phyloP scores from a whole-genome alignment of 1,139 yeast genomes.

The Lodderomyces pseudojiufengensis region DNA sequence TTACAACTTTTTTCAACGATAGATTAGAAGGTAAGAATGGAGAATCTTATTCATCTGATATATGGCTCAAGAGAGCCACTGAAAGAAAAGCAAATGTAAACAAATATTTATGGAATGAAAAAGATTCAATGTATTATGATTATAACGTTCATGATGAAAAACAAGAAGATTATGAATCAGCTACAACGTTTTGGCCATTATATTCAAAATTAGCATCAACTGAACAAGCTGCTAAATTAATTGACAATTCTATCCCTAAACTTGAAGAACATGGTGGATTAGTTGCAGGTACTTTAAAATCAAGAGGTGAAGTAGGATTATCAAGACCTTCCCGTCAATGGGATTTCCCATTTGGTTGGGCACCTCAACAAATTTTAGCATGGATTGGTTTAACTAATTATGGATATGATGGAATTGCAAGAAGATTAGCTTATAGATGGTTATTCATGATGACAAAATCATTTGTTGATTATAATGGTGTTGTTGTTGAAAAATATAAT shows the following conservation, averaged over 20 bases:
- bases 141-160: slow-evolving; percentile 60
- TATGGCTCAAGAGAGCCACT: slow-evolving; percentile 60
- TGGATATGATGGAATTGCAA: slow-evolving; percentile 63
- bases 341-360: slow-evolving; percentile 99
- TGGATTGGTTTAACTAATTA: slow-evolving; percentile 84
- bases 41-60: slow-evolving; percentile 36
- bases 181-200: slow-evolving; percentile 89
- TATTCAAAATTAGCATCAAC: slow-evolving; percentile 77
- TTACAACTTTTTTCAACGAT: slow-evolving; percentile 56
- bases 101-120: slow-evolving; percentile 81
- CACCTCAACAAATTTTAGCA: slow-evolving; percentile 94
- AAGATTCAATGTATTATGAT: slow-evolving; percentile 77
- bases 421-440: slow-evolving; percentile 84
- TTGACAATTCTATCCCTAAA: slow-evolving; percentile 57
- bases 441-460: slow-evolving; percentile 84
- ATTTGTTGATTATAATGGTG: slow-evolving; percentile 91
- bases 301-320: slow-evolving; percentile 70
- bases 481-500: slow-evolving; percentile 93
- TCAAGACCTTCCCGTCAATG: slow-evolving; percentile 87
- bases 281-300: slow-evolving; percentile 76
- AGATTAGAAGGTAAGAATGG: slow-evolving; percentile 26
- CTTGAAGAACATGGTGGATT: slow-evolving; percentile 89
- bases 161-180: slow-evolving; percentile 74
- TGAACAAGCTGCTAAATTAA: slow-evolving; percentile 69
- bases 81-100: slow-evolving; percentile 55